phyloP scores from a whole-genome alignment of 768 basidiomycete genomes.

The Leucosporidium creatinivorum region DNA sequence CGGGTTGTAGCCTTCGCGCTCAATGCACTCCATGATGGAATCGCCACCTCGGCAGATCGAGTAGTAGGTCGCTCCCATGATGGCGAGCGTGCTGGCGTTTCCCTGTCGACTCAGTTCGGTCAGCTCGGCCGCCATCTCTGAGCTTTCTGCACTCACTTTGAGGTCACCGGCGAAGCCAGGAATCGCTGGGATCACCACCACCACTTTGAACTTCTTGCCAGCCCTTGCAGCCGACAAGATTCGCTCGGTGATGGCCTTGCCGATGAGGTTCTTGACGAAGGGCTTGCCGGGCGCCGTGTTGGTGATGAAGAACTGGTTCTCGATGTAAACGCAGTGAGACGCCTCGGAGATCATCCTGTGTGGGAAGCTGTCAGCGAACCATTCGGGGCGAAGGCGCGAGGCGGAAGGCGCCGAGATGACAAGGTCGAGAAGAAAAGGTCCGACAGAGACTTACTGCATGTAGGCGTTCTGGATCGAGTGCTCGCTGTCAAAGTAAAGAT shows the following conservation, averaged over 20 bases:
- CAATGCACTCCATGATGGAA: slow-evolving; percentile 46
- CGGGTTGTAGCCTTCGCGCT: slow-evolving; percentile 27
- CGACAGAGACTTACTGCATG: no score
- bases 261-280: slow-evolving; percentile 74
- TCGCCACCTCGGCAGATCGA: slow-evolving; percentile 75
- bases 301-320: slow-evolving; percentile 43
- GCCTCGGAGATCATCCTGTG: slow-evolving; percentile 59
- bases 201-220: slow-evolving; percentile 44
- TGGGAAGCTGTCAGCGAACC: no score
- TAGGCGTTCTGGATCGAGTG: slow-evolving; percentile 83
- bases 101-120: no score
- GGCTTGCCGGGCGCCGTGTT: slow-evolving; percentile 38
- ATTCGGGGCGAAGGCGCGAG: no score
- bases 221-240: slow-evolving; percentile 68
- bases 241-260: slow-evolving; percentile 69
- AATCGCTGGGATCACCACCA: slow-evolving; percentile 81
- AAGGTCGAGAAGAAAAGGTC: no score
- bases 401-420: no score
- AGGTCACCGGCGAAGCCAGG: slow-evolving; percentile 85
- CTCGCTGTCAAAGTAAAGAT: slow-evolving; percentile 44
- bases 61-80: slow-evolving; percentile 30
- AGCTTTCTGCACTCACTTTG: slow-evolving; percentile 54
- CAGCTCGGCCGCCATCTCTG: no score
- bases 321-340: slow-evolving; percentile 86
- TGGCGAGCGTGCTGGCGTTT: slow-evolving; percentile 32